Evolutionary conservation across 345 rosid genomes (phyloP), one percentile per base, ranked within the genome.

Genomic region (Xanthoceras sorbifolium): DNA sequence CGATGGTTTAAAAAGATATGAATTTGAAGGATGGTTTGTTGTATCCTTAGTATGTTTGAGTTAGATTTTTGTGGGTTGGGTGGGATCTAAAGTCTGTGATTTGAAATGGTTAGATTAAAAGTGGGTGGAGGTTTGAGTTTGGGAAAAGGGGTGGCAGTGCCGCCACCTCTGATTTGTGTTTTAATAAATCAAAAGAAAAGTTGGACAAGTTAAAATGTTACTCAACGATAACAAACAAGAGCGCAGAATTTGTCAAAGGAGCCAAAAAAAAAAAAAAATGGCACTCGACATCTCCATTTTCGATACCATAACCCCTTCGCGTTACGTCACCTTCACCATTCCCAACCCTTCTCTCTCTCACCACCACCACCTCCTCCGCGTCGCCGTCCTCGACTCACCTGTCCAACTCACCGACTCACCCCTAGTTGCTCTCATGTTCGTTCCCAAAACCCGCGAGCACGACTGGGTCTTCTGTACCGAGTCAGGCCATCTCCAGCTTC

Each of bases 381-480:
- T 93, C 78, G 97, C 97, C 46, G 87, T 92, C 63, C 94, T 91
- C 71, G 98, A 94, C 82, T 90, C 97, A 1, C 97, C 97, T 7
- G 0, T 83, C 64, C 84, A 80, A 2, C 77, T 40, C 46, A n/a
- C 32, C 0, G 72, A 65, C 28, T 28, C 85, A 5, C 86, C 89
- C 14, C 82, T 15, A 54, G 90, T 88, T 32, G 97, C 97, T 31
- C 92, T 90, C 78, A 85, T 91, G 71, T 77, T 89, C 78, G 97
- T 93, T 78, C 97, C 97, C 40, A 77, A 59, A 54, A 72, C 50
- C 67, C 94, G 97, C 80, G 94, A 93, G 77, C 69, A 84, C 46
- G 97, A 96, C 77, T 93, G 97, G 97, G 70, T 91, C 68, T 96
- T 92, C 87, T 87, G 91, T 83, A 89, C 97, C n/a, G 97, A 95